Evolutionary conservation across 257 asterid genomes (phyloP).

Genomic region (Solanum verrucosum): DNA sequence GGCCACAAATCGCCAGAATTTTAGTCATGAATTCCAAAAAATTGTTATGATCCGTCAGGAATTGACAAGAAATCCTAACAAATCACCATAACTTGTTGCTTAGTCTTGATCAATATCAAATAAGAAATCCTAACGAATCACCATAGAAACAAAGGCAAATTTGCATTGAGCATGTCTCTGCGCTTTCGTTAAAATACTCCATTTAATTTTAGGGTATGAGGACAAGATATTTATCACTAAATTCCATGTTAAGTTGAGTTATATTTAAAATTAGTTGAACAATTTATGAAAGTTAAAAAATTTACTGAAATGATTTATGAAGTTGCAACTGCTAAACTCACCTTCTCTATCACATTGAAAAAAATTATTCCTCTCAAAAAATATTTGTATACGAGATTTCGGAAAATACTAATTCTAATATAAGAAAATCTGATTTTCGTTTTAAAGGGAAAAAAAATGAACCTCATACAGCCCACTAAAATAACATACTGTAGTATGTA

Average conservation of each 20-base stretch:
- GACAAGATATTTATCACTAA: not conserved
- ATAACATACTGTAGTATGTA: not conserved
- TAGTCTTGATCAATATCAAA: not conserved
- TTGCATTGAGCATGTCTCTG: not conserved
- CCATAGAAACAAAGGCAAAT: not conserved
- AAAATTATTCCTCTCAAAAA: not conserved
- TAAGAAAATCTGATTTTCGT: not conserved
- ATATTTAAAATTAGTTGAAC: not conserved
- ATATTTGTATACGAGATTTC: not conserved
- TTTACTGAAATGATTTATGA: not conserved
- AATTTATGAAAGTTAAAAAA: not conserved
- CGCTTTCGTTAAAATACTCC: not conserved
- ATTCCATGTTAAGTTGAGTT: not conserved
- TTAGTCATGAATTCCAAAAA: not conserved
- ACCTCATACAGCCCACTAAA: not conserved
- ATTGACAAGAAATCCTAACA: not conserved
- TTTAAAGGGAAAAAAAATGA: not conserved
- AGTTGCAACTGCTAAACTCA: not conserved
- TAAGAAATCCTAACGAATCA: not conserved
- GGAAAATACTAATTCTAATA: not conserved
- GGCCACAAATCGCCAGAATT: not conserved
- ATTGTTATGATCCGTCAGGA: not conserved
- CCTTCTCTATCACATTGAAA: not conserved
- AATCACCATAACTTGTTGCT: not conserved
- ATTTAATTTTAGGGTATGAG: not conserved